These are phyloP conservation scores for Solanum gandarillasii DNA, from an alignment of 257 asterid species.

Conservation along the genomic window DNA sequence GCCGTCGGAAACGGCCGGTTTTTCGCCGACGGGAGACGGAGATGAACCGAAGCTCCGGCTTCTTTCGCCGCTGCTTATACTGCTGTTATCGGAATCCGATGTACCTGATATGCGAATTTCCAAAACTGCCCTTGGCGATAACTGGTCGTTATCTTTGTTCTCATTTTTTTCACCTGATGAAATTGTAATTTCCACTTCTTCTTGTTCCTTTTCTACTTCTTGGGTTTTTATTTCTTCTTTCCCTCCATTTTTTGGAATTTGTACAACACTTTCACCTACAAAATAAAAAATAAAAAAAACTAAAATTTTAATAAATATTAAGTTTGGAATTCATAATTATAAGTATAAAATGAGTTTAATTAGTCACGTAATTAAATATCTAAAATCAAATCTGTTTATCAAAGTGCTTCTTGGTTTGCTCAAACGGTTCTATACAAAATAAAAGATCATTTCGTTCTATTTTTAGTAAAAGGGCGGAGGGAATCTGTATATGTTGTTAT, in stretches of 20 bases:
- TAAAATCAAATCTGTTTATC: not conserved
- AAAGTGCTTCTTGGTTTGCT: not conserved
- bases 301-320: not conserved
- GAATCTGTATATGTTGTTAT: not conserved
- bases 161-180: not conserved
- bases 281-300: not conserved
- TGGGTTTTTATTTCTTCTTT: not conserved
- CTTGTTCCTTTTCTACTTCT: not conserved
- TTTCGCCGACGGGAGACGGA: constrained; percentile 11
- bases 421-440: not conserved
- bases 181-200: not conserved
- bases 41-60: constrained; percentile 24
- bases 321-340: not conserved
- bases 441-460: not conserved
- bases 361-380: not conserved
- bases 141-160: constrained; percentile 11
- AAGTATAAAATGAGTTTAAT: not conserved
- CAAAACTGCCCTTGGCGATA: constrained; percentile 75
- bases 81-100: constrained; percentile 29
- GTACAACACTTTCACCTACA: constrained; percentile 7
- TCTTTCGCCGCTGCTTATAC: constrained; percentile 21
- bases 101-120: constrained; percentile 38
- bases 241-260: not conserved
- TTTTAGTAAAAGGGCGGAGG: not conserved
- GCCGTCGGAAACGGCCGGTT: not conserved